Percentiles rank a stretch among this genome's conserved stretches.
These are phyloP conservation scores for Macrophomina phaseolina DNA, from an alignment of 2,329 filamentous ascomycete species.

Conservation along the genomic window DNA sequence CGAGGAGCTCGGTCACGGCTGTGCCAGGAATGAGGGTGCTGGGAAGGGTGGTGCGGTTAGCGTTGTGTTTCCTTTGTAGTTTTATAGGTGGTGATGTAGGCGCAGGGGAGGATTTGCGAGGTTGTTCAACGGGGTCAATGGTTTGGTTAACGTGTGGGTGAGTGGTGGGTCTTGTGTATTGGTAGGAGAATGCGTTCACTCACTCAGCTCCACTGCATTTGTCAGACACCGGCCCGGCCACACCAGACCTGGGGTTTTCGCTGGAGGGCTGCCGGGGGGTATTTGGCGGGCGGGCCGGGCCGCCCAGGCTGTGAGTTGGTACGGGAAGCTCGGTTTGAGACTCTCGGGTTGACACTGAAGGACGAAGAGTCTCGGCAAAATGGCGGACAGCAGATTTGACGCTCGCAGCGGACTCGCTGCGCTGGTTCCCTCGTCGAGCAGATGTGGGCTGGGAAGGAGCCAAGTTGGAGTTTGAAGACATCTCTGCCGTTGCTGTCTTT, in stretches of 20 bases:
- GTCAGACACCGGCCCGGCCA: constrained; percentile 12
- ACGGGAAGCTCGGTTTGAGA: constrained; percentile 25
- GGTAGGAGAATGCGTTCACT: neutral
- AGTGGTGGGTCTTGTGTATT: neutral
- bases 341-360: constrained; percentile 17
- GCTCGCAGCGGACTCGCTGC: constrained; percentile 15
- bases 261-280: constrained; percentile 13
- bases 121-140: neutral
- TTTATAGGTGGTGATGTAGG: neutral
- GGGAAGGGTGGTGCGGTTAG: neutral
- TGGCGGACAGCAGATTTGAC: constrained; percentile 7
- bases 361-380: constrained; percentile 11
- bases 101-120: neutral
- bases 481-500: constrained; percentile 2
- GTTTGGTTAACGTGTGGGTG: neutral
- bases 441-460: constrained; percentile 6
- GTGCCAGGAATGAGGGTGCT: constrained; percentile 21
- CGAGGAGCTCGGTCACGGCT: constrained; percentile 31
- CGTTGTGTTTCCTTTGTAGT: neutral
- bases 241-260: constrained; percentile 20
- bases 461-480: constrained; percentile 7
- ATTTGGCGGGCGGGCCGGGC: constrained; percentile 16
- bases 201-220: constrained; percentile 6
- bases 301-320: neutral
- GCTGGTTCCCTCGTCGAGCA: neutral